Base-by-base conservation (phyloP, 2,329 filamentous ascomycete species). In the Dendrostoma leiphaemia region DNA sequence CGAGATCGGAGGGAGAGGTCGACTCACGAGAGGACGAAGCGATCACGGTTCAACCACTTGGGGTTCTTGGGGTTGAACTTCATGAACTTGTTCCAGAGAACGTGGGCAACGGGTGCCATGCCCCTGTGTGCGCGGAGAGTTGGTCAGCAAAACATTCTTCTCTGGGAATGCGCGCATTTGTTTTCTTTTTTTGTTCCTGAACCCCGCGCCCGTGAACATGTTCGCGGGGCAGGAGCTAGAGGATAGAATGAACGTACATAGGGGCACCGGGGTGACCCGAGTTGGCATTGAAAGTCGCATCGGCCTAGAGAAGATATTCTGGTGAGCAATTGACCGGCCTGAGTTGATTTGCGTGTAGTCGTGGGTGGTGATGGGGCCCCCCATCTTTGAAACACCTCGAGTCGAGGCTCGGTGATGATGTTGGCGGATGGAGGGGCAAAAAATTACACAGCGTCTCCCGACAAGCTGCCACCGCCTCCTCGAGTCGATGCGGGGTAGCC, bases 21-120 rank as follows among this genome's bases (percentile, higher is more conserved):
- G 44, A 88, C 92, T 84, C 84, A 97, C 92, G 94, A 99, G 73
- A 99, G 91, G 60, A 99, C 91, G 71, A 99, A 99, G 74, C 94
- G 89, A 78, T 99, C 94, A 70, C 94, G 88, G 85, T 97, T 97
- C 67, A 94, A 69, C 92, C 92, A 99, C 62, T 91, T 82, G 66
- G 94, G 90, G 85, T 96, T 97, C 88, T 97, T 95, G 68, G 94
- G 94, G 88, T 97, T 99, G 85, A 97, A 99, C 74, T 79, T 95
- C 91, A 99, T 91, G 83, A 97, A 95, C 77, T 94, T 95, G 85
- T 96, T 96, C 81, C 90, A 99, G 62, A 99, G 85, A 69, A 97
- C 91, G 83, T 97, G 94, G 74, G 94, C 88, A 69, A 92, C 86
- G 60, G 94, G 93, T 69, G 94, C 94, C 90, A 97, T 84, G 72